Conservation (phyloP, 2,329 filamentous ascomycete species). For the Aspergillus tanneri region DNA sequence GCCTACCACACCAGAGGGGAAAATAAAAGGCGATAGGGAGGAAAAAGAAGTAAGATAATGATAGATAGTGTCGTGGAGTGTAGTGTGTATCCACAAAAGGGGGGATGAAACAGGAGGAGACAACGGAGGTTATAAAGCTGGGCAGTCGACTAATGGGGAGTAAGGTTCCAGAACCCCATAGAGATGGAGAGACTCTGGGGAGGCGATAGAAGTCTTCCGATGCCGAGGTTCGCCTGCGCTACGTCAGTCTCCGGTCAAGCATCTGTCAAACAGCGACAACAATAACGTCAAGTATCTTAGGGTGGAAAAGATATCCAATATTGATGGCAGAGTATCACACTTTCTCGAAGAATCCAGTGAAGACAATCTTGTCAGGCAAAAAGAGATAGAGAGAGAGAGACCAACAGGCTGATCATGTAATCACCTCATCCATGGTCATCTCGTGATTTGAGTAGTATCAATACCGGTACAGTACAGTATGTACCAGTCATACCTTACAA, state of each 20-base stretch:
- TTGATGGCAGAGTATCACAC: too few species aligned
- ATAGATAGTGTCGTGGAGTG: neutral
- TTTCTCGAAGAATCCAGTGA: too few species aligned
- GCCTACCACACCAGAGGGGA: constrained; percentile 9
- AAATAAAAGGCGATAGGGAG: constrained; percentile 5
- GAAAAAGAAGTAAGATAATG: constrained; percentile 1
- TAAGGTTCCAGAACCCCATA: constrained; percentile 34
- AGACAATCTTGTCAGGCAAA: too few species aligned
- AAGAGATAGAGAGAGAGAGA: too few species aligned
- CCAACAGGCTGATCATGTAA: too few species aligned
- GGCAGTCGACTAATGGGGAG: neutral
- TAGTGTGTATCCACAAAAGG: neutral
- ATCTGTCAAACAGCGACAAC: neutral
- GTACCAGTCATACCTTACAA: too few species aligned
- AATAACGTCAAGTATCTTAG: too few species aligned
- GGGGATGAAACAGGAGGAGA: neutral
- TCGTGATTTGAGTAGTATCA: too few species aligned
- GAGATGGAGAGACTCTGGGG: constrained; percentile 33
- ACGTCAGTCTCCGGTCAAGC: constrained; percentile 27
- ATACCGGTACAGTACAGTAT: too few species aligned
- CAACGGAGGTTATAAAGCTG: constrained; percentile 15
- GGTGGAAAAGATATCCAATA: too few species aligned
- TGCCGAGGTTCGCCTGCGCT: constrained; percentile 35
- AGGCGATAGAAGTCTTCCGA: constrained; percentile 33
- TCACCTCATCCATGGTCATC: too few species aligned